Conservation (phyloP, 257 asterid genomes). For the Scutellaria barbata region DNA sequence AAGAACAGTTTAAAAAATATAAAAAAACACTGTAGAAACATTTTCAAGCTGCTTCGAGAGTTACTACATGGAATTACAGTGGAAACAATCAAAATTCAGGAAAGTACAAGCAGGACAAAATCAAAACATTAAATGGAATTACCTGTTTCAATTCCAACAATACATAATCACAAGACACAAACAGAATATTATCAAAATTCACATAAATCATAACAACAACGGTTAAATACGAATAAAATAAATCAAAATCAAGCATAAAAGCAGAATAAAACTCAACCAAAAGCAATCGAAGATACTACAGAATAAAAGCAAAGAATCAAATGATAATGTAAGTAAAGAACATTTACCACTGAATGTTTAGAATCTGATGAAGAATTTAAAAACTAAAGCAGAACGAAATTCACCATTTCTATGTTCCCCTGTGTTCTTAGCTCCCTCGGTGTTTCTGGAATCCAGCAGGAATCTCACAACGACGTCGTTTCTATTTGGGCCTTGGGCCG, state of each 20-base stretch:
- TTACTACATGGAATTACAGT: not conserved
- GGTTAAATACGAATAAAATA: conserved; percentile 9
- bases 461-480: conserved; percentile 29
- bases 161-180: not conserved
- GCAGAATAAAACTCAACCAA: conserved; percentile 29
- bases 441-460: not conserved
- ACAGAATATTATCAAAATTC: not conserved
- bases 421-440: conserved; percentile 1
- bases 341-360: conserved; percentile 36
- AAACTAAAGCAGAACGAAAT: not conserved
- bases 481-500: not conserved
- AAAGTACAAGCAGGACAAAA: too few species aligned
- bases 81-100: not conserved
- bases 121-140: conserved; percentile 13
- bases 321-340: conserved; percentile 45
- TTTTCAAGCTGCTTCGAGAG: not conserved
- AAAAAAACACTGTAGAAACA: not conserved
- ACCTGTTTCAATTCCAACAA: conserved; percentile 23
- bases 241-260: conserved; percentile 13
- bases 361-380: conserved; percentile 30
- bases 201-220: not conserved
- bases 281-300: conserved; percentile 18
- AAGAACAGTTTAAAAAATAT: not conserved
- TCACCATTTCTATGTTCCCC: conserved; percentile 21
- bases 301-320: conserved; percentile 45